Evolutionary conservation across 169 alveolate genomes (phyloP), one percentile per base, ranked within the genome.

Genomic region (Plasmodium sp.): DNA sequence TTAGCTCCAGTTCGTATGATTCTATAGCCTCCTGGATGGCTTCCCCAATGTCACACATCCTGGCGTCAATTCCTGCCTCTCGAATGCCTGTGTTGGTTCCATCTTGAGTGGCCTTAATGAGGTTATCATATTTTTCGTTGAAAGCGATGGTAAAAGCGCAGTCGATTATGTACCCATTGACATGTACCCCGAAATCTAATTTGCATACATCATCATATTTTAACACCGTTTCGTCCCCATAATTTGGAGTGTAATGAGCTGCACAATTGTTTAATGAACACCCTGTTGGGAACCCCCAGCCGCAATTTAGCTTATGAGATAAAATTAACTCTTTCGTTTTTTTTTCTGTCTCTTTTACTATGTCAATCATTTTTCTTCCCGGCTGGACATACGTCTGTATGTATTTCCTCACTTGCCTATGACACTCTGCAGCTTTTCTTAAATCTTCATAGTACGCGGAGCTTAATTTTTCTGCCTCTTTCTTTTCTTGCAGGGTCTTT

Each of bases 271-370:
- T 99, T 31, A 99, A 91, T 0, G 99, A 98, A 48, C 99, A 96
- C 10, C 99, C 99, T 1, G 99, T 99, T 39, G 99, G 99, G 93
- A 99, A 99, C 54, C 99, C 99, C 98, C 99, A 99, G 27, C 99
- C 99, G 16, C 99, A 97, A 73, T 99, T 99, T 72, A 99, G 96
- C 43, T 99, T 99, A 84, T 98, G 98, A n/a, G 99, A 98, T 77
- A 97, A 98, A 22, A 99, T 98, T 75, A 99, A 97, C 91, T 98
- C 98, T 91, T 98, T 97, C n/a, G 99, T 97, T 97, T 98, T 98
- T 56, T 97, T 97, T 96, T 99, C 99, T 67, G 99, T 95, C 85
- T 98, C 98, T 79, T 99, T 98, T 75, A 99, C 99, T 43, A 99
- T 95, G 84, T 99, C 99, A 74, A 99, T 96, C 97, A 99, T 96